phyloP scores from a whole-genome alignment of 2,329 filamentous ascomycete genomes.

The Samsoniella hepiali region DNA sequence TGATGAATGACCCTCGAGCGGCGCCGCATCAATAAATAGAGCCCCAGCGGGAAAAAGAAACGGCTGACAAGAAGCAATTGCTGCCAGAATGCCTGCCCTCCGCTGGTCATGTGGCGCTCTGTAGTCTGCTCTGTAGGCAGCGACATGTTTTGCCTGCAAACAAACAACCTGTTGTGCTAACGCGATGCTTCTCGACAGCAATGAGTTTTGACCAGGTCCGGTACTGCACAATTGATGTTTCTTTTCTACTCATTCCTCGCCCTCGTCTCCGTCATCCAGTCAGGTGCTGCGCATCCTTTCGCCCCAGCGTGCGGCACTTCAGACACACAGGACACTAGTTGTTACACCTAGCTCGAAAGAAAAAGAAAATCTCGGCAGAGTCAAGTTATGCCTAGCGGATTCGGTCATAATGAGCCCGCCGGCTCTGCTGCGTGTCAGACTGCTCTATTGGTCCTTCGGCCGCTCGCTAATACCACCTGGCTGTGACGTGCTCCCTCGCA shows the following conservation, averaged over 20 bases:
- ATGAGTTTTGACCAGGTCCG: not conserved
- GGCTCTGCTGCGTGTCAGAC: slow-evolving; percentile 21
- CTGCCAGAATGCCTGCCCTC: not conserved
- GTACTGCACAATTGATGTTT: not conserved
- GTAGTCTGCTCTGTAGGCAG: not conserved
- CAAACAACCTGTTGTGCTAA: not conserved
- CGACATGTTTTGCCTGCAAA: slow-evolving; percentile 10
- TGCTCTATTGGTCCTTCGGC: slow-evolving; percentile 20
- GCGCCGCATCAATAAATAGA: not conserved
- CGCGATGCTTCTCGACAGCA: slow-evolving; percentile 2
- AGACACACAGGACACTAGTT: slow-evolving; percentile 13
- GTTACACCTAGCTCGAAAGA: slow-evolving; percentile 5
- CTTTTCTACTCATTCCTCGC: not conserved
- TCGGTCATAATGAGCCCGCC: not conserved
- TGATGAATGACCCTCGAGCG: not conserved
- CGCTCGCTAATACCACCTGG: not conserved
- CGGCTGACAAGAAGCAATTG: not conserved
- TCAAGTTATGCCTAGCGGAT: not conserved
- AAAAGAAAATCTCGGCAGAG: slow-evolving; percentile 13
- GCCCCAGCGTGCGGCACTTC: slow-evolving; percentile 2
- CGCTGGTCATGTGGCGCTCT: not conserved
- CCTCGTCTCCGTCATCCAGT: slow-evolving; percentile 4
- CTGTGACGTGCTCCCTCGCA: slow-evolving; percentile 2
- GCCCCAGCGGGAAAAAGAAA: slow-evolving; percentile 16
- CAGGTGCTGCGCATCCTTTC: not conserved